Base-by-base conservation (phyloP, 805 yeast genomes). In the Metschnikowia aberdeeniae region DNA sequence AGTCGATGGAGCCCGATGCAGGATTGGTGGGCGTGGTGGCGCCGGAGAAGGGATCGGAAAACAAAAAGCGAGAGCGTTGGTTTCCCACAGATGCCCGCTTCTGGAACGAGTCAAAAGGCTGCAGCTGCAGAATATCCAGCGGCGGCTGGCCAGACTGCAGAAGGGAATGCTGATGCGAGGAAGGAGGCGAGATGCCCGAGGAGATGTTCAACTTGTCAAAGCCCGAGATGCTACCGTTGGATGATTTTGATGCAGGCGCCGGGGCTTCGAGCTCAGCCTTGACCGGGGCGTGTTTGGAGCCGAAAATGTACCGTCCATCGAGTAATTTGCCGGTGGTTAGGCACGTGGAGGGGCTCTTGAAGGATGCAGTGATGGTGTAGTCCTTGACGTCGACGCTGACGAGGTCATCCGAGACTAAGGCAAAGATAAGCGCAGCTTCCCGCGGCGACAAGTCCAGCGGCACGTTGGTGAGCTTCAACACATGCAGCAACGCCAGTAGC, bases 21-120 rank as follows among this genome's bases (percentile, higher is more conserved):
- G 47, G 28, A 34, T 47, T 34, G 5, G 49, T 37, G 1, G 54
- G 49, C 9, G 56, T 50, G 24, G 58, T 20, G 34, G 53, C 44
- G 7, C 55, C 55, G 4, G 60, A 47, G 46, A 70, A 70, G 8
- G 88, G 87, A 58, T 83, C 89, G 52, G 82, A 76, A 58, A 84
- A 84, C 32, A 84, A 69, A 56, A 84, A 82, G 53, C 88, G 72
- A n/a, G 86, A 81, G 53, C 86, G 67, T 57, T 80, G 84, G 45
- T 72, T 68, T 31, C 80, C 79, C 39, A 78, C 61, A 13, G 81
- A 73, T 41, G 81, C 79, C 55, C 84, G 70, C 58, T 78, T 77
- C 46, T 63, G 70, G 47, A 61, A 62, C 28, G 58, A 56, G 28
- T 70, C 69, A 47, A 56, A 56, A 5, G 47, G 38, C 30, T 29